A percentile compares a stretch with the other conserved stretches of the same genome.
phyloP scores from a whole-genome alignment of 768 basidiomycete genomes.

The Chalciporus piperatus region DNA sequence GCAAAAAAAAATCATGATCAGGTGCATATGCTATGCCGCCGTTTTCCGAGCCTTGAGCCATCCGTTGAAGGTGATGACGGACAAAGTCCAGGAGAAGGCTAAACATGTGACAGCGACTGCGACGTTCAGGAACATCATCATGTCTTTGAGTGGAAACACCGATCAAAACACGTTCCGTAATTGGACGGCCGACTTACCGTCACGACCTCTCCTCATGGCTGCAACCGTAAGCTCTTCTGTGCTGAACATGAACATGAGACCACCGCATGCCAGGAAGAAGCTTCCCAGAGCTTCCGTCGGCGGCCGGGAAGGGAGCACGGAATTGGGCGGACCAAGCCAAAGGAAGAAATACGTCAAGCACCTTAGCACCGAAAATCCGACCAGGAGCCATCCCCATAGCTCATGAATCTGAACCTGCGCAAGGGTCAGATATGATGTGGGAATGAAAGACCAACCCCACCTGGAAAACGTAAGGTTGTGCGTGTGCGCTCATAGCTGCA shows the following conservation, averaged over 20 bases:
- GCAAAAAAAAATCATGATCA: no score
- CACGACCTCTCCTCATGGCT: slow-evolving; percentile 86
- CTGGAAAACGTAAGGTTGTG: slow-evolving; percentile 89
- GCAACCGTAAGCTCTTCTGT: slow-evolving; percentile 87
- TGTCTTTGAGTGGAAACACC: slow-evolving; percentile 42
- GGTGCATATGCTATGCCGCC: slow-evolving; percentile 5
- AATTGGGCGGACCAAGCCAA: slow-evolving; percentile 81
- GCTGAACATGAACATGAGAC: slow-evolving; percentile 85
- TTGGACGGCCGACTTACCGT: slow-evolving; percentile 49
- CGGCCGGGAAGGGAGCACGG: slow-evolving; percentile 85
- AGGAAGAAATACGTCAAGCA: slow-evolving; percentile 94
- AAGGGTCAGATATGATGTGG: slow-evolving; percentile 4
- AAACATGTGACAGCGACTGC: slow-evolving; percentile 85
- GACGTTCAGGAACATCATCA: slow-evolving; percentile 87
- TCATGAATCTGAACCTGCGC: slow-evolving; percentile 80
- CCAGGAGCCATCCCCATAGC: slow-evolving; percentile 87
- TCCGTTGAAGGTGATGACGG: slow-evolving; percentile 77
- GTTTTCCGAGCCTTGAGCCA: slow-evolving; percentile 57
- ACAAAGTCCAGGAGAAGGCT: slow-evolving; percentile 81
- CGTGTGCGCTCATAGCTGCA: slow-evolving; percentile 89
- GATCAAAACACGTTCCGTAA: slow-evolving; percentile 5
- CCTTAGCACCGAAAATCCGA: slow-evolving; percentile 73
- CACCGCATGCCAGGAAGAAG: slow-evolving; percentile 86
- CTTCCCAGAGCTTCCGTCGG: slow-evolving; percentile 90
- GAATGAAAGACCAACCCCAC: slow-evolving; percentile 28